phyloP scores from a whole-genome alignment of 2,329 filamentous ascomycete genomes.

The Penicillium sp. region DNA sequence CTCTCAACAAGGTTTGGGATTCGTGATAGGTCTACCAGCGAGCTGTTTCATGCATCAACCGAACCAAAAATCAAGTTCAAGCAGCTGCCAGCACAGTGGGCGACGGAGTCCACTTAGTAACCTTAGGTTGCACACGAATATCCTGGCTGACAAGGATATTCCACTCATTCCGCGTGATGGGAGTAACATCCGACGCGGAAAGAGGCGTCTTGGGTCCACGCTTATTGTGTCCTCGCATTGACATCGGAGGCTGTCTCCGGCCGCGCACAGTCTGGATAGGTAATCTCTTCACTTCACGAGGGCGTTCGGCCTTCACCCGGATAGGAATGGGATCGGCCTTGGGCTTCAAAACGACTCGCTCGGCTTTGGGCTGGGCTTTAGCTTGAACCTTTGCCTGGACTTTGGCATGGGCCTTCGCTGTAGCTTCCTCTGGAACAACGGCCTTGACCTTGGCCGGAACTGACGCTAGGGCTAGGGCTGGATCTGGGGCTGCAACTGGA shows the following conservation, averaged over 20 bases:
- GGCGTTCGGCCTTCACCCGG: neutral
- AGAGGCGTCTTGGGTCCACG: conserved; percentile 41
- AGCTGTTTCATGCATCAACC: neutral
- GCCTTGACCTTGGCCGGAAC: neutral
- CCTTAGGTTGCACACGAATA: conserved; percentile 28
- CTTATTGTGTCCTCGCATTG: conserved; percentile 13
- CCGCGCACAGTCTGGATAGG: conserved; percentile 25
- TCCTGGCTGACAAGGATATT: conserved; percentile 38
- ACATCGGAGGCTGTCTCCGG: conserved; percentile 20
- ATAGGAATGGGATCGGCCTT: conserved; percentile 5
- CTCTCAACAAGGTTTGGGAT: neutral
- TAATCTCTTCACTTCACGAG: conserved; percentile 7
- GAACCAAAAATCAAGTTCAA: conserved; percentile 12
- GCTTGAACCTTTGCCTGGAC: neutral
- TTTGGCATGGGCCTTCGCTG: neutral
- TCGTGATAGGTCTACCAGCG: neutral
- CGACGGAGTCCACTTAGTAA: conserved; percentile 40
- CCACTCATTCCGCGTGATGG: conserved; percentile 44
- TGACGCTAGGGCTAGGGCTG: neutral
- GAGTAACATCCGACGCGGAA: conserved; percentile 44
- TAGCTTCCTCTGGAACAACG: neutral
- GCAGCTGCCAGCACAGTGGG: conserved; percentile 31
- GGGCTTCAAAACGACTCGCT: neutral
- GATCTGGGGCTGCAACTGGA: conserved; percentile 10
- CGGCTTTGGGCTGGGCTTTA: neutral